Percentiles rank a stretch among this genome's conserved stretches.
Conservation (phyloP, 306 rosid genomes). For the Cicer pinnatifidum region DNA sequence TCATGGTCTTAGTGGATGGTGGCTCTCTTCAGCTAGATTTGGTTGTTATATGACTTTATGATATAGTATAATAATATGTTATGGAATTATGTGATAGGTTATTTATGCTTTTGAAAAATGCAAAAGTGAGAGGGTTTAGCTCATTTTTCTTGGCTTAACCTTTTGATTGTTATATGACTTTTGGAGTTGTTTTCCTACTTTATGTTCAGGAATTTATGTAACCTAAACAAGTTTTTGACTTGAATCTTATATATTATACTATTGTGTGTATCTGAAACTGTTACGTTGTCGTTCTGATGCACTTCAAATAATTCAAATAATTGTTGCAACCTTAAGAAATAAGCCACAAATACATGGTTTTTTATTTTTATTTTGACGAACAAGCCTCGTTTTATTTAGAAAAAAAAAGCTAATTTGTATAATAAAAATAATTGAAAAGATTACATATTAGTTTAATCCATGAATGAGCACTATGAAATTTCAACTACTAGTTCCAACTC, state of each 20-base stretch:
- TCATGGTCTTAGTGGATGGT: constrained; percentile 55
- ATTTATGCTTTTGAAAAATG: constrained; percentile 21
- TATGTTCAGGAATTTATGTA: constrained; percentile 27
- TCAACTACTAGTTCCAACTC: not conserved
- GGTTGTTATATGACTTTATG: constrained; percentile 47
- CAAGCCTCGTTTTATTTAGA: no score
- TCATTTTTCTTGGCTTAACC: constrained; percentile 67
- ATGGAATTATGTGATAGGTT: constrained; percentile 41
- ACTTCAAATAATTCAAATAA: no score
- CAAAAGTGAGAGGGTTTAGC: constrained; percentile 52
- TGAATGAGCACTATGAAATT: not conserved
- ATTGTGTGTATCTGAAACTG: constrained; percentile 17
- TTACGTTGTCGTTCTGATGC: not conserved
- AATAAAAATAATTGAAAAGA: not conserved
- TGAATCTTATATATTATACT: constrained; percentile 39
- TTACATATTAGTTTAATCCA: not conserved
- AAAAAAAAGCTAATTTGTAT: no score
- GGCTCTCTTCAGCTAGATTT: constrained; percentile 47
- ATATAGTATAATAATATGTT: constrained; percentile 36
- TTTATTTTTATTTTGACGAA: no score
- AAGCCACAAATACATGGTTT: no score
- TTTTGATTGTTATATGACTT: not conserved
- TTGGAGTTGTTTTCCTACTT: constrained; percentile 30
- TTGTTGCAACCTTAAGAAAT: no score
- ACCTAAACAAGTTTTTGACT: constrained; percentile 51